These are phyloP conservation scores for Geotrichum phurueaensis DNA, from an alignment of 1,139 yeast species.

Conservation along the genomic window DNA sequence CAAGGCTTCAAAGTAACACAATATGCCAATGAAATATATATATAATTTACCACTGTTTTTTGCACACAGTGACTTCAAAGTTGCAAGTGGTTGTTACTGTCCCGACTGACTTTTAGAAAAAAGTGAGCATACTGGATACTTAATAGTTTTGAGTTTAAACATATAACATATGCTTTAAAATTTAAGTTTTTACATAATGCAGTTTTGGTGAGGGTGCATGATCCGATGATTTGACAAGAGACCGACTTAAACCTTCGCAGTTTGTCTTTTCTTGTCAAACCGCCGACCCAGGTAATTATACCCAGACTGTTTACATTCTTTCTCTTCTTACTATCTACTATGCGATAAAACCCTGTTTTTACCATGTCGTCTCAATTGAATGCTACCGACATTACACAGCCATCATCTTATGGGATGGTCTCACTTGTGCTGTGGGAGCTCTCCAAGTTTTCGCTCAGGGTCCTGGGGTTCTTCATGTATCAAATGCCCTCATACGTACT, in stretches of 20 bases:
- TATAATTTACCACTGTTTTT: no score
- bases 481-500: constrained; percentile 9
- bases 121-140: no score
- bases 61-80: no score
- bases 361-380: not conserved
- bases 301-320: not conserved
- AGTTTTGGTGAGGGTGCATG: not conserved
- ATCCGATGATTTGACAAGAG: not conserved
- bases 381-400: not conserved
- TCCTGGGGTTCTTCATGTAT: constrained; percentile 18
- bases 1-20: no score
- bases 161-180: not conserved
- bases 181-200: not conserved
- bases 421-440: constrained; percentile 11
- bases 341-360: not conserved
- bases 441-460: constrained; percentile 3
- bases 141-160: not conserved
- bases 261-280: not conserved
- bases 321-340: not conserved
- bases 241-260: not conserved
- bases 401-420: not conserved
- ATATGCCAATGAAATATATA: no score
- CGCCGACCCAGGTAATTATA: not conserved
- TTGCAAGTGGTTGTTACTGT: no score
- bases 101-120: no score